Conservation (phyloP, 2,329 filamentous ascomycete species). For the Fusarium piperis region DNA sequence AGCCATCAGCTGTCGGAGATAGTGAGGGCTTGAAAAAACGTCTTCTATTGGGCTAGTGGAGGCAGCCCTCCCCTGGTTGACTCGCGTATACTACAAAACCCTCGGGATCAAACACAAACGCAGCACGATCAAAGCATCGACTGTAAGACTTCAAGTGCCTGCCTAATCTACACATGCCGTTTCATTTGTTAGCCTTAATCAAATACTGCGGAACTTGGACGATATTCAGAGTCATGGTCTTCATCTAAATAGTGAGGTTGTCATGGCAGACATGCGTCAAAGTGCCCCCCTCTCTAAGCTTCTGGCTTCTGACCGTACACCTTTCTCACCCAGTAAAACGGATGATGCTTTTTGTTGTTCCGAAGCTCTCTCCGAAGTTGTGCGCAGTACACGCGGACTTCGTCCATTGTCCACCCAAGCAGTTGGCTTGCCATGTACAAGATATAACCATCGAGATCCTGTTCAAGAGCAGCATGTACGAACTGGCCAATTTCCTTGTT, state of each 20-base stretch:
- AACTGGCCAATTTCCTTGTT: constrained; percentile 16
- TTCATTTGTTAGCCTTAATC: not conserved
- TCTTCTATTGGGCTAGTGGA: not conserved
- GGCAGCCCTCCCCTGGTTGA: not conserved
- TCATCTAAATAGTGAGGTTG: not conserved
- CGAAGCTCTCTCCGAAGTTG: constrained; percentile 22
- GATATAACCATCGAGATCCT: constrained; percentile 23
- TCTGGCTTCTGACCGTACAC: not conserved
- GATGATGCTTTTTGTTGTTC: constrained; percentile 6
- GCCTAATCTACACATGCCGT: not conserved
- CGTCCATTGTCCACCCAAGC: constrained; percentile 12
- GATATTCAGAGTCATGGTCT: not conserved
- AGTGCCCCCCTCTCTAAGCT: not conserved
- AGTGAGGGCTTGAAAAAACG: too few relatives aligned
- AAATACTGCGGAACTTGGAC: not conserved
- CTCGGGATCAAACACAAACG: not conserved
- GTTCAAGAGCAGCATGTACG: constrained; percentile 12
- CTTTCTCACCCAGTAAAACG: not conserved
- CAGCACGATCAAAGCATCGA: not conserved
- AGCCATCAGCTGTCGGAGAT: not conserved
- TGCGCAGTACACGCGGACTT: constrained; percentile 12
- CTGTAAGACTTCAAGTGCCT: not conserved
- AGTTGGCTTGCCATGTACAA: constrained; percentile 21
- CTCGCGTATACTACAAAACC: not conserved
- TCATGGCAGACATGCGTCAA: not conserved